Conservation (phyloP, 768 basidiomycete genomes). For the Boletus pseudo-olivaceus region DNA sequence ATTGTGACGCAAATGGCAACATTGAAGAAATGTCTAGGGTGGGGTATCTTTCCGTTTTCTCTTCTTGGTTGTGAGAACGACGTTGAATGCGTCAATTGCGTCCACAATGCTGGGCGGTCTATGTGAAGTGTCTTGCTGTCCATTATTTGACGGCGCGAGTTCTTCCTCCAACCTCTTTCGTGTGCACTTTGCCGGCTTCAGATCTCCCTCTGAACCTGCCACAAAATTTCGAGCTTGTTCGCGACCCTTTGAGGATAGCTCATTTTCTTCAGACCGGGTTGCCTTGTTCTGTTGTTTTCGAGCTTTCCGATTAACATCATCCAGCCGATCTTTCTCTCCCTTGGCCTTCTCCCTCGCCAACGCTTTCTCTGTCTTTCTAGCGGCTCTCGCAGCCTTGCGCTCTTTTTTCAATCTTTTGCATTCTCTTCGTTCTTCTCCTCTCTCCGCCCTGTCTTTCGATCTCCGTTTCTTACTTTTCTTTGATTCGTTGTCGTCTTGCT, state of each 20-base stretch:
- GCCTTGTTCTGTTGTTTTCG: not conserved
- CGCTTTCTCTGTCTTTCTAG: conserved; percentile 8
- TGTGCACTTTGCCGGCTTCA: not conserved
- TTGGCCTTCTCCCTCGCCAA: not conserved
- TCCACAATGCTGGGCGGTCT: not conserved
- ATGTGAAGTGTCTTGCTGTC: conserved; percentile 6
- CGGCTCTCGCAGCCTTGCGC: conserved; percentile 15
- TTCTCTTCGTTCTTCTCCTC: conserved; percentile 19
- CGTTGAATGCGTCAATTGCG: not conserved
- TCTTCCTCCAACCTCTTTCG: not conserved
- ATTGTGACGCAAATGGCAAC: not conserved
- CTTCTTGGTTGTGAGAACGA: conserved; percentile 11
- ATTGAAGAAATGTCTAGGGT: not conserved
- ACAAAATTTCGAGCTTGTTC: conserved; percentile 6
- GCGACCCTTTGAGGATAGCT: conserved; percentile 2
- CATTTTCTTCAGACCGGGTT: not conserved
- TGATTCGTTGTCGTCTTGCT: not conserved
- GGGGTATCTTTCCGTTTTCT: conserved; percentile 19
- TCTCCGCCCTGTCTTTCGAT: conserved; percentile 5
- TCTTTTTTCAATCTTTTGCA: conserved; percentile 26
- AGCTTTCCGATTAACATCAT: not conserved
- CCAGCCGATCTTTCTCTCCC: not conserved
- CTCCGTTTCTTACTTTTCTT: conserved; percentile 11
- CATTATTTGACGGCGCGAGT: not conserved
- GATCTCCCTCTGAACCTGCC: conserved; percentile 7